Evolutionary conservation across 2,329 filamentous ascomycete species (phyloP).

Genomic region (Pseudomassariella vexata): DNA sequence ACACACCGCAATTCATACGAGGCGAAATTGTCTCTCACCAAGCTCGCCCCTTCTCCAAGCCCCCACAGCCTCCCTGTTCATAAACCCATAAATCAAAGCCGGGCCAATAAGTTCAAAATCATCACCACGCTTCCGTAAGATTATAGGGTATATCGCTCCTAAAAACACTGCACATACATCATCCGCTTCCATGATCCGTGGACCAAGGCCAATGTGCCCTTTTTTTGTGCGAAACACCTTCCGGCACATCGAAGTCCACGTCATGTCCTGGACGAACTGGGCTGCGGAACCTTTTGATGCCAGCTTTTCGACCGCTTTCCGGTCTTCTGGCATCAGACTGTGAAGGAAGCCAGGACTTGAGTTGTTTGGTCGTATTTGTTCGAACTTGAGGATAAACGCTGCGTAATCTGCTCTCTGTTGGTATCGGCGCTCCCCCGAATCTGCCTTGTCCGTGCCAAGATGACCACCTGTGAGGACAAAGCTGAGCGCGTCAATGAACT

Average conservation of each 20-base stretch:
- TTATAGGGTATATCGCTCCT: conserved; percentile 2
- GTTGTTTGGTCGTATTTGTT: background rate
- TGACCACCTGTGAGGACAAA: background rate
- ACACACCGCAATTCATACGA: too few species aligned
- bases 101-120: conserved; percentile 1
- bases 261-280: conserved; percentile 2
- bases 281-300: conserved; percentile 1
- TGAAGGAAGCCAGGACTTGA: background rate
- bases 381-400: background rate
- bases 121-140: background rate
- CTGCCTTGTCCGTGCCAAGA: background rate
- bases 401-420: conserved; percentile 3
- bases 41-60: background rate
- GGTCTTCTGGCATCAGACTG: background rate
- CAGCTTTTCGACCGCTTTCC: background rate
- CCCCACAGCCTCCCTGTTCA: background rate
- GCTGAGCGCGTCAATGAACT: background rate
- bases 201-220: conserved; percentile 1
- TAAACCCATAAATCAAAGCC: conserved; percentile 1
- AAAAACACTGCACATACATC: conserved; percentile 1
- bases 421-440: background rate
- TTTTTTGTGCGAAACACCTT: conserved; percentile 1
- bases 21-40: too few species aligned
- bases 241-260: conserved; percentile 4
- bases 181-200: conserved; percentile 1